Evolutionary conservation across 768 basidiomycete genomes (phyloP), one percentile per base, ranked within the genome.

Genomic region (Asterophora parasitica): DNA sequence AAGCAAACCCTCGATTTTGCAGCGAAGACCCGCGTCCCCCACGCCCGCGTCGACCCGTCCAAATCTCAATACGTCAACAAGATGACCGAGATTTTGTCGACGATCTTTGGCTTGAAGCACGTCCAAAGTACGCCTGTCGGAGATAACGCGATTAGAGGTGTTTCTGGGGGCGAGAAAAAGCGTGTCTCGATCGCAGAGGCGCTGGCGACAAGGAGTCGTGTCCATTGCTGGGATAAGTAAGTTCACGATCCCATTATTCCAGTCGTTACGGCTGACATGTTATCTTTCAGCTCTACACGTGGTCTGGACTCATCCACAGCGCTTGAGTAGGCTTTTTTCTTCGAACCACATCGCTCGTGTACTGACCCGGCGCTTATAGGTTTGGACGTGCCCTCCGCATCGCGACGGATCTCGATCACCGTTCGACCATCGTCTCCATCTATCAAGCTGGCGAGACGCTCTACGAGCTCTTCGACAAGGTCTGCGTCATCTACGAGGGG

Each of bases 391-490:
- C 82, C 0, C 70, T 90, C 33, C 78, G 86, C 1, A 72, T 82
- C 40, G 71, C 77, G 4, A 86, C 85, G 4, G 80, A 88, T 58
- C 70, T 79, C 1, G 64, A 67, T 34, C 61, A 65, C 17, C 59
- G 67, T 41, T 66, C 85, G 0, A 88, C 83, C 0, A 76, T 92
- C 48, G 88, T 87, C 17, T 85, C 88, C 0, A 81, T 93, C 35
- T 91, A 92, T 64, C 90, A 92, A 67, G 88, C 87, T 7, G 82
- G 85, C 42, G 87, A 92, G 62, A 71, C 73, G 2, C 65, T 87
- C 0, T 84, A 79, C 52, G 42, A 76, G 11, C 65, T 74, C 6
- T 93, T 77, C 60, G 71, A 92, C 73, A 87, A 88, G 61, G 74
- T 90, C 7, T 82, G 85, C 58, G 73, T 92, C 42, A 76, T 92